phyloP scores from a whole-genome alignment of 306 rosid genomes.

The Vachellia pachyceras region DNA sequence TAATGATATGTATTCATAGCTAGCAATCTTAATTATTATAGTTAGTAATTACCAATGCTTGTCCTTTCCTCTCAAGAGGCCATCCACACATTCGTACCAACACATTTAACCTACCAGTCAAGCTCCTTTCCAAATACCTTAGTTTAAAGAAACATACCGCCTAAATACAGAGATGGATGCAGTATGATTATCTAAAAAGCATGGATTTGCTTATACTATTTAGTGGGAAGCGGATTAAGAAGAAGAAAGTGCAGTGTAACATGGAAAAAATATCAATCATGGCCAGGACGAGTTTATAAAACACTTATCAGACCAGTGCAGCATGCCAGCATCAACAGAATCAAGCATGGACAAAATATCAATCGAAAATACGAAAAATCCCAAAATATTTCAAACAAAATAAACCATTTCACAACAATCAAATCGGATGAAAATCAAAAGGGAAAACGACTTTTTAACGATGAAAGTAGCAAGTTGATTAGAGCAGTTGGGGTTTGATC shows the following conservation, averaged over 20 bases:
- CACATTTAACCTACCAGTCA: not conserved
- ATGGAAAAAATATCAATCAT: no score
- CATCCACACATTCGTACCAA: not conserved
- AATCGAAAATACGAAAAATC: not conserved
- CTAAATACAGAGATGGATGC: not conserved
- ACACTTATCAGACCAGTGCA: not conserved
- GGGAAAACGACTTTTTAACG: constrained; percentile 22
- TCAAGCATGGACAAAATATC: not conserved
- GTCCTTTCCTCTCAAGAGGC: not conserved
- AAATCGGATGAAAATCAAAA: not conserved
- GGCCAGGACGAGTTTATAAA: not conserved
- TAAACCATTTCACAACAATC: not conserved
- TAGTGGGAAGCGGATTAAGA: not conserved
- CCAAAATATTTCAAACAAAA: not conserved
- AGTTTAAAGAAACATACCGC: not conserved
- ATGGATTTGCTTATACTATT: not conserved
- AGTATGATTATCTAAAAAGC: not conserved
- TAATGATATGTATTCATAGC: not conserved
- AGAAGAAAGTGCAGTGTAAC: no score
- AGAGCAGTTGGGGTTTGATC: not conserved
- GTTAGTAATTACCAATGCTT: not conserved
- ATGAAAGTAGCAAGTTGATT: constrained; percentile 20
- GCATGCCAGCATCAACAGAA: not conserved
- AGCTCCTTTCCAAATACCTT: not conserved
- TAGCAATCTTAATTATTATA: not conserved